Evolutionary conservation across 441 rosid species (phyloP).

Genomic region (Daphne laureola): DNA sequence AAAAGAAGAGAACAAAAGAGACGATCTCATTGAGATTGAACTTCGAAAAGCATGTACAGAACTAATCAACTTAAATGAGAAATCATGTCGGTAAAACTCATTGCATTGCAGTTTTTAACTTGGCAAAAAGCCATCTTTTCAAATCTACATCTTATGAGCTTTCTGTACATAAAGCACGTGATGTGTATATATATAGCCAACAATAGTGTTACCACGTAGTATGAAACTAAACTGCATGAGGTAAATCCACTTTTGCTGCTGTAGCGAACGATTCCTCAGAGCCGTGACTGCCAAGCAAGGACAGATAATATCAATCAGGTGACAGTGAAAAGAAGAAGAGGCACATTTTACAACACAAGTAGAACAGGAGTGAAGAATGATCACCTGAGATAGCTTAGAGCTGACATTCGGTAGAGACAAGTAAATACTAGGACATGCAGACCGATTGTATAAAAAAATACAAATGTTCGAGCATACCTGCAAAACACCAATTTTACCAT

Average conservation of each 20-base stretch:
- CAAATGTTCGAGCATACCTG: slow-evolving; percentile 92
- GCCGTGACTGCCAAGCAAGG: slow-evolving; percentile 45
- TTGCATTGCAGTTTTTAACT: too few relatives aligned
- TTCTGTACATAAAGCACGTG: too few relatives aligned
- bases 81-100: too few relatives aligned
- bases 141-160: too few relatives aligned
- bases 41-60: too few relatives aligned
- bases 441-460: slow-evolving; percentile 89
- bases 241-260: slow-evolving; percentile 51
- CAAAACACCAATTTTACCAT: slow-evolving; percentile 5
- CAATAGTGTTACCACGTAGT: too few relatives aligned
- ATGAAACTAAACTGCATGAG: slow-evolving; percentile 41
- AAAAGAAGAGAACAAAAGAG: too few relatives aligned
- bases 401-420: slow-evolving; percentile 96
- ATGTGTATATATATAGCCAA: too few relatives aligned
- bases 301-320: neutral
- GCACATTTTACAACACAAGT: neutral
- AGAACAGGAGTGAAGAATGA: slow-evolving; percentile 1
- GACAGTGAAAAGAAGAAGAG: neutral
- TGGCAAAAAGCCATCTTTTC: too few relatives aligned
- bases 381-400: slow-evolving; percentile 87
- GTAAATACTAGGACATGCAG: slow-evolving; percentile 80
- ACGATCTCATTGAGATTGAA: too few relatives aligned
- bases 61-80: too few relatives aligned
- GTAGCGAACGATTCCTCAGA: slow-evolving; percentile 41